These are phyloP conservation scores for Thymus quinquecostatus DNA, from an alignment of 257 asterid species.

Conservation along the genomic window DNA sequence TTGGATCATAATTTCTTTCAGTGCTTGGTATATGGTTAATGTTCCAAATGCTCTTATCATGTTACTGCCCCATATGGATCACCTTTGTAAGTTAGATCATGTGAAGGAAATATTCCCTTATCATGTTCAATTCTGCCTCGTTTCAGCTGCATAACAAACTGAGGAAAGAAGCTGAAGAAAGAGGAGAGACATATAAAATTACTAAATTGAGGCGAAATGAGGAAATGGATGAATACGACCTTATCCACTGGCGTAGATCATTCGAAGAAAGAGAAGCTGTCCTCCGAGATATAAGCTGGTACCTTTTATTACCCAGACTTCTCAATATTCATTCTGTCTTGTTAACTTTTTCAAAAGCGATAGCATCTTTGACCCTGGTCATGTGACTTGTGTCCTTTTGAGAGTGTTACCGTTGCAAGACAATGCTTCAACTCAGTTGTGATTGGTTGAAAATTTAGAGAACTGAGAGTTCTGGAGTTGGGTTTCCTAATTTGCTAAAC, in stretches of 20 bases:
- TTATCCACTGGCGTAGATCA: constrained; percentile 95
- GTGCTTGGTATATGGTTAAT: constrained; percentile 1
- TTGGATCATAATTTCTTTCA: background rate
- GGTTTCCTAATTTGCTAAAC: too few species aligned
- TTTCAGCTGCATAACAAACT: constrained; percentile 66
- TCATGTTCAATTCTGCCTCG: constrained; percentile 25
- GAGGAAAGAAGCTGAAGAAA: constrained; percentile 69
- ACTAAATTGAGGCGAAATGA: constrained; percentile 71
- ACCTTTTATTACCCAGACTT: constrained; percentile 23
- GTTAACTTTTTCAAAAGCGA: background rate
- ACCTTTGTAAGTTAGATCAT: background rate
- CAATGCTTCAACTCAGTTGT: background rate
- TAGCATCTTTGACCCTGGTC: background rate
- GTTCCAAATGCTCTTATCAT: background rate
- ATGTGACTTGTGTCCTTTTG: background rate
- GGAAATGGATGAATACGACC: constrained; percentile 96
- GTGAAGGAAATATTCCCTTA: background rate
- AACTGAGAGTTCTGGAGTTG: too few species aligned
- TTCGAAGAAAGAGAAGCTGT: constrained; percentile 94
- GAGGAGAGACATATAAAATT: constrained; percentile 76
- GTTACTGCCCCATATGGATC: constrained; percentile 11
- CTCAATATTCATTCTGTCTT: background rate
- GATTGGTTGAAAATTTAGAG: too few species aligned
- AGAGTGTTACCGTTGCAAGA: background rate
- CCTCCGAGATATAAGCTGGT: constrained; percentile 94